Base-by-base conservation (phyloP, 208 protist genomes). In the Trypanosomatidae sp. region DNA sequence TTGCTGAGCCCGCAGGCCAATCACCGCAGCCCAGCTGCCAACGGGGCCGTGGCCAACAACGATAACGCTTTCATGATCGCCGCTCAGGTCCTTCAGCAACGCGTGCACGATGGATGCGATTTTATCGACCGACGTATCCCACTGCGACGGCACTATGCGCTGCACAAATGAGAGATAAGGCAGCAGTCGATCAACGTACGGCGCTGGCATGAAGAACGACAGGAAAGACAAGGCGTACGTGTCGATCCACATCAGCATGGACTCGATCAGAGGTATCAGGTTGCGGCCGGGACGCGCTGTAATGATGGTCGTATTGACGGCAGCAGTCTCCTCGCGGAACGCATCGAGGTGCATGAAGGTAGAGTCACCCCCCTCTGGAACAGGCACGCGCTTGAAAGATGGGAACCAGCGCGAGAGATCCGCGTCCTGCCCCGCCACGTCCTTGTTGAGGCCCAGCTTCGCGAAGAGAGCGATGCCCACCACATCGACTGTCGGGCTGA, bases 341-440 rank as follows among this genome's bases (percentile, higher is more conserved):
- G 84, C 64, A n/a, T 77, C 81, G 28, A 82, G 10, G 33, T 79
- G 55, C 64, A 87, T 66, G 50, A 86, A 66, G 15, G 69, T 74
- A 13, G 44, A 49, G 36, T 64, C 52, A 0, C 41, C 55, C 55
- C 69, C 69, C 28, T 60, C 62, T 4, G 70, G 1, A 2, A 71
- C 66, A 0, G 22, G 3, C 13, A 81, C 43, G 49, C 74, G 77
- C 2, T 22, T 47, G 67, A 87, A 92, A 8, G 56, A 59, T 1
- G 90, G 90, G 65, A 94, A 91, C 83, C 83, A 92, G 41, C n/a
- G 50, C 4, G 69, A 25, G 13, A 94, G 62, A 64, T 94, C 90
- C 4, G 43, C 64, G 12, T 72, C 47, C 68, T 84, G 84, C 13
- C 71, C 55, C 3, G 62, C 56, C 8, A 47, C 7, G 50, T 85